phyloP scores from a whole-genome alignment of 2,329 filamentous ascomycete species.

The Trichoderma lentiforme region DNA sequence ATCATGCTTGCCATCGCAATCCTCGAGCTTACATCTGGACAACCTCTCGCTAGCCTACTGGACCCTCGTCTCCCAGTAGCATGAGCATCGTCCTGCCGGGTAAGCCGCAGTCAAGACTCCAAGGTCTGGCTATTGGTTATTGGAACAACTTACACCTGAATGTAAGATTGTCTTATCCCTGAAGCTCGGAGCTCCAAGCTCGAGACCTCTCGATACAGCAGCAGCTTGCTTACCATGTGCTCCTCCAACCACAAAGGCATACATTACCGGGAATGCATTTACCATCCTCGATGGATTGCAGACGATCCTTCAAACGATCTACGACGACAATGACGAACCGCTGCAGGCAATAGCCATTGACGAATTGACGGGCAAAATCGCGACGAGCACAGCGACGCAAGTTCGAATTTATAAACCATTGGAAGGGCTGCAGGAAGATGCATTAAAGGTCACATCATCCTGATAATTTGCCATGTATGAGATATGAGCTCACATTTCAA shows the following conservation, averaged over 20 bases:
- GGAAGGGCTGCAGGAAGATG: conserved; percentile 60
- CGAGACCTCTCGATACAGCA: neutral
- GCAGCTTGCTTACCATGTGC: neutral
- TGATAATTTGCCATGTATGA: neutral
- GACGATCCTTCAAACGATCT: conserved; percentile 82
- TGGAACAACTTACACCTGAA: conserved; percentile 72
- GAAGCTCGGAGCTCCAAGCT: neutral
- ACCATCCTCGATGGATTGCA: conserved; percentile 74
- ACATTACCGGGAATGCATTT: conserved; percentile 85
- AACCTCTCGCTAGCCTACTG: neutral
- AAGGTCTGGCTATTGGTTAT: conserved; percentile 69
- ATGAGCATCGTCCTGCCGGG: conserved; percentile 81
- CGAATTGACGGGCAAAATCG: conserved; percentile 79
- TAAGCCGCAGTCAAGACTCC: conserved; percentile 72
- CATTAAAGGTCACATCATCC: conserved; percentile 59
- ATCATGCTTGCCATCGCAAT: conserved; percentile 7
- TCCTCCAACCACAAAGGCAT: conserved; percentile 54
- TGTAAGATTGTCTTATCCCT: conserved; percentile 45
- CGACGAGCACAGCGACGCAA: conserved; percentile 62
- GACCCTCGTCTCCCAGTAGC: conserved; percentile 31
- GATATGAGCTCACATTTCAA: conserved; percentile 23
- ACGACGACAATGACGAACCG: conserved; percentile 69
- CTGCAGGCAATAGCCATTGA: conserved; percentile 79
- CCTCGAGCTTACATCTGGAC: conserved; percentile 13
- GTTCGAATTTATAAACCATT: conserved; percentile 79